Evolutionary conservation across 1,284 basidiomycete genomes (phyloP), one percentile per base, ranked within the genome.

Genomic region (Trametes sp.): DNA sequence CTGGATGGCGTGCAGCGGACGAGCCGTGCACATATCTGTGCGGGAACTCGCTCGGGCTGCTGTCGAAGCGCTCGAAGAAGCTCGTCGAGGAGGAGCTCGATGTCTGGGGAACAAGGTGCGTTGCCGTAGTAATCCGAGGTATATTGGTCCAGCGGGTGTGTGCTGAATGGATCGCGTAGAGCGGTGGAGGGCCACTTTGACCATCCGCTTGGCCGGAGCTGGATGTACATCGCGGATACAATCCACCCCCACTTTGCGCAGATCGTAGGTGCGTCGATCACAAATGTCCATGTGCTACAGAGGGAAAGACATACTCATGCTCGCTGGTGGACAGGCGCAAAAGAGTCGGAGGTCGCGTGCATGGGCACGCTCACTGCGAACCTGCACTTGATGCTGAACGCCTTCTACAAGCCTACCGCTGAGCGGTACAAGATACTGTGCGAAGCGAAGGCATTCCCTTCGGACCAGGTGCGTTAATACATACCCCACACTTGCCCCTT

Each of bases 361-460:
- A 97, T 97, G 88, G 90, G 93, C 70, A 95, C 95, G 24, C 81
- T 99, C 74, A 99, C 98, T 28, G 88, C 89, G 70, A 99, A 99
- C 81, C 82, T 99, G 61, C 96, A 99, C 80, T 87, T 95, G 59
- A 89, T 98, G 83, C 91, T 99, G 83, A 88, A 90, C 72, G 90
- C 91, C 24, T 99, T 99, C 79, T 98, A 98, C 80, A 89, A 92
- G 59, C 97, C 97, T 2, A 94, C 93, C 9, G 72, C 84, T 62
- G 80, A 82, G 62, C 87, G 95, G 56, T 96, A 87, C 84, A 98
- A 98, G 85, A 96, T 99, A 75, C 82, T 99, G 61, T 98, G 95
- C 77, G 98, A 99, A 81, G 87, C 89, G 45, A 91, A 87, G 64
- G 95, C 96, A 2, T 99, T 99, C 78, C 96, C 98, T 62, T 97